Percentiles rank a stretch among this genome's conserved stretches.
Evolutionary conservation across 108 stramenopile species (phyloP).

Genomic region (Fistulifera solaris): DNA sequence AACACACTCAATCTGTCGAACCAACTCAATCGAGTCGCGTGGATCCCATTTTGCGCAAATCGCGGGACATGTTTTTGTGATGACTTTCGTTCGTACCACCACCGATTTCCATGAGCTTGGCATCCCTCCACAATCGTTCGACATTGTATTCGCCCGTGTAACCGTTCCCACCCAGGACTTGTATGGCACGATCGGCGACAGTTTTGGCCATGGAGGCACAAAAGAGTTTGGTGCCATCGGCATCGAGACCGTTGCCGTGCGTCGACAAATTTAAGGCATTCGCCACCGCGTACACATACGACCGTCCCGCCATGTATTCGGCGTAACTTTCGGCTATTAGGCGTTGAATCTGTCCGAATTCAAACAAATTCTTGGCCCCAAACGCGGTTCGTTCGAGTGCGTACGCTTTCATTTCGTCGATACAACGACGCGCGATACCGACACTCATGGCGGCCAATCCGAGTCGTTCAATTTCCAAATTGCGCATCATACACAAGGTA

Average conservation of each 20-base stretch:
- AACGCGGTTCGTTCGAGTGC: constrained; percentile 87
- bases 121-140: constrained; percentile 96
- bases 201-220: constrained; percentile 93
- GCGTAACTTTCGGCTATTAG: constrained; percentile 93
- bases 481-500: constrained; percentile 97
- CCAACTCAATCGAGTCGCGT: constrained; percentile 26
- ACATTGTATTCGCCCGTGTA: constrained; percentile 98
- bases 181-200: constrained; percentile 96
- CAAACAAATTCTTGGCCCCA: constrained; percentile 64
- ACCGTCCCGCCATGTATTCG: constrained; percentile 92
- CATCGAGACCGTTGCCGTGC: constrained; percentile 83
- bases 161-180: constrained; percentile 96
- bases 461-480: constrained; percentile 96
- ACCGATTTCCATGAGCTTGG: constrained; percentile 98
- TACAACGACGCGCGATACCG: constrained; percentile 85
- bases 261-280: constrained; percentile 73
- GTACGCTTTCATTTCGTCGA: constrained; percentile 92
- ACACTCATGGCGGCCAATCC: constrained; percentile 94
- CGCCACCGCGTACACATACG: constrained; percentile 87
- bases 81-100: constrained; percentile 98
- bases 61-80: constrained; percentile 96
- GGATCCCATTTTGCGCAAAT: constrained; percentile 37
- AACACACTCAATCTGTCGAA: neutral
- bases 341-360: constrained; percentile 94
- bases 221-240: constrained; percentile 97